Percentiles rank a stretch among this genome's conserved stretches.
phyloP scores from a whole-genome alignment of 139 green algal genomes.

The Chlamydomonas asymmetrica region DNA sequence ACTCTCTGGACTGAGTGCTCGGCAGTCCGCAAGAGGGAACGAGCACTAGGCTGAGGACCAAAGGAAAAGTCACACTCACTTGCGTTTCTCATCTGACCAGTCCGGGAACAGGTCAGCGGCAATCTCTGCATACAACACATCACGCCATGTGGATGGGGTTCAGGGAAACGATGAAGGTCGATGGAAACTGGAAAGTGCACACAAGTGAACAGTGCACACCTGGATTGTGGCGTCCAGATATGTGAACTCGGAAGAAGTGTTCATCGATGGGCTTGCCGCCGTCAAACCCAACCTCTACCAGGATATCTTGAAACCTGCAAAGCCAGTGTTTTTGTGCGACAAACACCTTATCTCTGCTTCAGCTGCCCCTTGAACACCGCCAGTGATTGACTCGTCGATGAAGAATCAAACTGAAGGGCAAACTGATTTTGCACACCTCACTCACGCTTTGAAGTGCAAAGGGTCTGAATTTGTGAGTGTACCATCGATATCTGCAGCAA shows the following conservation, averaged over 20 bases:
- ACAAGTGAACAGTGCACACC: background rate
- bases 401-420: background rate
- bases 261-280: conserved; percentile 61
- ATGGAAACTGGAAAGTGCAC: too few relatives aligned
- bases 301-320: conserved; percentile 60
- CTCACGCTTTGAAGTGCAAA: conserved; percentile 67
- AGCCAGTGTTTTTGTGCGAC: background rate
- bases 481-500: conserved; percentile 69
- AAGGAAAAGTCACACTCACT: too few relatives aligned
- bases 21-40: too few relatives aligned
- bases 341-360: background rate
- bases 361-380: background rate
- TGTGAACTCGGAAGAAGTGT: conserved; percentile 62
- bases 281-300: conserved; percentile 60
- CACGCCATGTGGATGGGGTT: too few relatives aligned
- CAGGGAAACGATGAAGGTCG: conserved; percentile 27
- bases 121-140: too few relatives aligned
- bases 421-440: background rate
- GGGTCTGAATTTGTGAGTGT: conserved; percentile 71
- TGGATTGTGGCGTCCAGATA: conserved; percentile 37
- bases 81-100: conserved; percentile 47
- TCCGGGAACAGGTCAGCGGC: conserved; percentile 71
- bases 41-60: too few relatives aligned
- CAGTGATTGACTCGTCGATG: background rate
- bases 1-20: too few relatives aligned